Evolutionary conservation across 495 filamentous ascomycete genomes (phyloP).

Genomic region (Trichoderma virens): DNA sequence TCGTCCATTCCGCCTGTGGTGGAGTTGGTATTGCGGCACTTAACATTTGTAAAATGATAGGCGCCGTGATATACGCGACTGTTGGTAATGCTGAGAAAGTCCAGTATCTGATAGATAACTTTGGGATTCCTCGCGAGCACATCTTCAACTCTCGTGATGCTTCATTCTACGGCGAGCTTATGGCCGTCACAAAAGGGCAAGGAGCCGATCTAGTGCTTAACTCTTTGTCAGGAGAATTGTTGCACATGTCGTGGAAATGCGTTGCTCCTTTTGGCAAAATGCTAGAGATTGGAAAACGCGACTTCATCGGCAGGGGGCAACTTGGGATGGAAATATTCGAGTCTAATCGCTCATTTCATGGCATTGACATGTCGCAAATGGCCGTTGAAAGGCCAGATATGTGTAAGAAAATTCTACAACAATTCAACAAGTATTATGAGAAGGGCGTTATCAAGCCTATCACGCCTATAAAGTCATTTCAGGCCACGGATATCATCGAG

Average conservation of each 20-base stretch:
- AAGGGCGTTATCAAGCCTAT: conserved; percentile 15
- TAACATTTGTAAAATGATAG: conserved; percentile 39
- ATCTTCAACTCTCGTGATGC: conserved; percentile 42
- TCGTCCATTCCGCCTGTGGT: conserved; percentile 51
- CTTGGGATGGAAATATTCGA: conserved; percentile 25
- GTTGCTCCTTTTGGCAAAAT: conserved; percentile 49
- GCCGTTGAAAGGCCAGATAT: not conserved
- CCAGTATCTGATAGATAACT: conserved; percentile 34
- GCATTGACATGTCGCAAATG: not conserved
- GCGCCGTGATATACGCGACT: conserved; percentile 47
- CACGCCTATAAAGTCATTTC: conserved; percentile 23
- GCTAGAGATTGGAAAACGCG: conserved; percentile 47
- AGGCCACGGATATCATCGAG: conserved; percentile 26
- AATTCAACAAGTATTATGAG: not conserved
- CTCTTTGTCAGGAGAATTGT: conserved; percentile 45
- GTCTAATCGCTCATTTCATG: conserved; percentile 25
- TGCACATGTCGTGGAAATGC: conserved; percentile 45
- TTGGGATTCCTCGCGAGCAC: conserved; percentile 39
- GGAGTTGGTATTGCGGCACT: conserved; percentile 53
- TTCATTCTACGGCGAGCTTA: conserved; percentile 37
- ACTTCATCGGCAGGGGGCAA: conserved; percentile 23
- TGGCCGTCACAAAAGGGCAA: conserved; percentile 33
- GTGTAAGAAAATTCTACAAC: not conserved
- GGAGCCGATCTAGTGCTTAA: conserved; percentile 55
- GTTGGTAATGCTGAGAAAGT: conserved; percentile 40